Conservation (phyloP, 176 grass and related monocot species). For the Aegilops umbellulata region DNA sequence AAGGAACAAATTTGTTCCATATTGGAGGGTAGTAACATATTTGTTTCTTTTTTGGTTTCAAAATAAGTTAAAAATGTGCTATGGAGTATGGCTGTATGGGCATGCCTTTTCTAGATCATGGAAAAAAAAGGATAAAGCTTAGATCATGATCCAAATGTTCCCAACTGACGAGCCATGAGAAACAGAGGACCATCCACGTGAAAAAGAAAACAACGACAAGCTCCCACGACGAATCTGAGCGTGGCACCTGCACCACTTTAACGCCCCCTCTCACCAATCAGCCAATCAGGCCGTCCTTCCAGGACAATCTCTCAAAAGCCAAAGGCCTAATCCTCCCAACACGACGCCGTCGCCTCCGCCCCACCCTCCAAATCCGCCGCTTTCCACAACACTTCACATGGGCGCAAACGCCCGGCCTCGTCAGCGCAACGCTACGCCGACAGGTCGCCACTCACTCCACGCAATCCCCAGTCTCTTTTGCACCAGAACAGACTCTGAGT, state of each 20-base stretch:
- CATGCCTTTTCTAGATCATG: neutral
- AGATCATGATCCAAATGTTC: neutral
- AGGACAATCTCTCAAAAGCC: conserved; percentile 29
- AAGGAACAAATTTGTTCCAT: too few species aligned
- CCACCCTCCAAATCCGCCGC: conserved; percentile 8
- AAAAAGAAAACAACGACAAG: neutral
- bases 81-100: neutral
- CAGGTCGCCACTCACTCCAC: conserved; percentile 31
- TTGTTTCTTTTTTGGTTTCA: too few species aligned
- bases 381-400: conserved; percentile 75
- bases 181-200: neutral
- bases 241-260: neutral
- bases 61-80: too few species aligned
- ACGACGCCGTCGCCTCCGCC: conserved; percentile 33
- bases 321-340: neutral
- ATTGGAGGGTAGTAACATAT: too few species aligned
- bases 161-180: neutral
- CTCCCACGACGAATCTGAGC: neutral
- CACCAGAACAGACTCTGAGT: neutral
- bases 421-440: conserved; percentile 23
- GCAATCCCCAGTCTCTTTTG: conserved; percentile 18
- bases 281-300: neutral
- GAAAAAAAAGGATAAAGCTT: neutral
- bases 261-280: neutral
- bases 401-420: conserved; percentile 32